Conservation (phyloP, 2,329 filamentous ascomycete species). For the Claviceps arundinis region DNA sequence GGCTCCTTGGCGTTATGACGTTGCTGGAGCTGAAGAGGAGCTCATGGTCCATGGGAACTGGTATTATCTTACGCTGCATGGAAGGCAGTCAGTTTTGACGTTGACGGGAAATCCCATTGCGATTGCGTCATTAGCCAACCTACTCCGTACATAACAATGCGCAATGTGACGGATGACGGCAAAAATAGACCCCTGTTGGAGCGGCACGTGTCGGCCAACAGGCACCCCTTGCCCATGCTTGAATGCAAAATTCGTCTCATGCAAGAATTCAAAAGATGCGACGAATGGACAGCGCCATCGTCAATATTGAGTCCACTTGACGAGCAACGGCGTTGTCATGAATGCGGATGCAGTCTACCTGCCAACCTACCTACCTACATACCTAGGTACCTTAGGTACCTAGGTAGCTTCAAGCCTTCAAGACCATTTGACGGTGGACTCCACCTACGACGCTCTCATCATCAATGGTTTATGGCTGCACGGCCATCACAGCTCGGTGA, state of each 20-base stretch:
- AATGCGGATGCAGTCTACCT: not conserved
- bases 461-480: no score
- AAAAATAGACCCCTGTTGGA: not conserved
- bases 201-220: not conserved
- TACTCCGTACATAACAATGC: no score
- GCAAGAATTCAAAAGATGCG: not conserved
- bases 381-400: no score
- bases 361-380: no score
- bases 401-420: not conserved
- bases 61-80: no score
- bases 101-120: no score
- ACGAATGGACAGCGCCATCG: not conserved
- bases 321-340: not conserved
- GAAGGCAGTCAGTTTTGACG: no score
- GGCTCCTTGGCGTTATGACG: not conserved
- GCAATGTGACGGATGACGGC: not conserved
- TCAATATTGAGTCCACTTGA: not conserved
- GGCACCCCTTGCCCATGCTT: not conserved
- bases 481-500: no score
- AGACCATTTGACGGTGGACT: not conserved
- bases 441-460: not conserved
- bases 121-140: no score
- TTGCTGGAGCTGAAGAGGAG: no score
- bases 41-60: no score
- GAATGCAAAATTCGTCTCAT: not conserved